Percentiles rank a stretch among this genome's conserved stretches.
These are phyloP conservation scores for Starmerella sirachaensis DNA, from an alignment of 805 yeast genomes.

Conservation along the genomic window DNA sequence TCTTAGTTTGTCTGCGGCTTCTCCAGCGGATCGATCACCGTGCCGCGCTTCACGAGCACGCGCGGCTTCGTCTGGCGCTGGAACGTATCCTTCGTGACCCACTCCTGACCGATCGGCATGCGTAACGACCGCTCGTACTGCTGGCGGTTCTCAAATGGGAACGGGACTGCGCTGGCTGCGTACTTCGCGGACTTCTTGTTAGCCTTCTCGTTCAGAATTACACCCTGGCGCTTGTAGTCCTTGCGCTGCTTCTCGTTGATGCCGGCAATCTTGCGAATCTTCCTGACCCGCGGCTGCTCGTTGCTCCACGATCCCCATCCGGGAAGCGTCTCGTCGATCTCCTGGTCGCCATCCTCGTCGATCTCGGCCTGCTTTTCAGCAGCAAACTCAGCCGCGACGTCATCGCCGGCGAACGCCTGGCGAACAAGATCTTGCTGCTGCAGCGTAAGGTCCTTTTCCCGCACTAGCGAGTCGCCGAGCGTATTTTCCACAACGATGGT, in stretches of 20 bases:
- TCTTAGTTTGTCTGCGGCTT: slow-evolving; percentile 24
- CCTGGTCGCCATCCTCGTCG: slow-evolving; percentile 75
- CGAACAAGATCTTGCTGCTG: slow-evolving; percentile 52
- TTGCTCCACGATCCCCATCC: slow-evolving; percentile 99
- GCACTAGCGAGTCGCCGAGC: slow-evolving; percentile 18
- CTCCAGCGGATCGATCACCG: slow-evolving; percentile 80
- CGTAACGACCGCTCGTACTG: slow-evolving; percentile 89
- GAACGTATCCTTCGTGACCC: slow-evolving; percentile 81
- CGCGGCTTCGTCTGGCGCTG: slow-evolving; percentile 83
- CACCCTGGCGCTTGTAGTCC: slow-evolving; percentile 66
- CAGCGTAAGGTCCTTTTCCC: slow-evolving; percentile 23
- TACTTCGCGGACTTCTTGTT: slow-evolving; percentile 78
- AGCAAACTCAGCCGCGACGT: slow-evolving; percentile 71
- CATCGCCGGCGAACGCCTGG: slow-evolving; percentile 96
- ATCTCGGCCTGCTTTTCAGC: slow-evolving; percentile 57
- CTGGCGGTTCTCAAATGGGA: slow-evolving; percentile 83
- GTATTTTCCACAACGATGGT: slow-evolving; percentile 20
- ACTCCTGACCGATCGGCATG: slow-evolving; percentile 95
- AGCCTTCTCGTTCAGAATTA: slow-evolving; percentile 76
- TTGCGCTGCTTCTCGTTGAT: slow-evolving; percentile 61
- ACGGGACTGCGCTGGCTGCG: slow-evolving; percentile 83
- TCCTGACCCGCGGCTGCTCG: slow-evolving; percentile 42
- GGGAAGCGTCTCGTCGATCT: slow-evolving; percentile 73
- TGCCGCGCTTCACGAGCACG: slow-evolving; percentile 74
- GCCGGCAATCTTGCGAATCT: slow-evolving; percentile 64